A percentile compares a stretch with the other conserved stretches of the same genome.
These are phyloP conservation scores for Ananas comosus DNA, from an alignment of 176 grass and related monocot species.

Conservation along the genomic window DNA sequence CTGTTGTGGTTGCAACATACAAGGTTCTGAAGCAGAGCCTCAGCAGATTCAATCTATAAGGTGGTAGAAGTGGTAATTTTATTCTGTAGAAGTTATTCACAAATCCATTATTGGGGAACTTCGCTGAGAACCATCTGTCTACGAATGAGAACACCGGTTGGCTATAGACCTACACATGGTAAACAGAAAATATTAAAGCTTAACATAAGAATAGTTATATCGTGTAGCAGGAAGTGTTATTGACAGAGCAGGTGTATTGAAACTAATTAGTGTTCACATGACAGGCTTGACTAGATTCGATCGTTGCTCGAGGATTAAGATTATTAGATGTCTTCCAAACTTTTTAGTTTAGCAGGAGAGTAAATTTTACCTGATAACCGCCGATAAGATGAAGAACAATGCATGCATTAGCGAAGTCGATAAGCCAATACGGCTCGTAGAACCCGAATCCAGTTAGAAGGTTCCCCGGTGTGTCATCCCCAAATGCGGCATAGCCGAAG, in stretches of 20 bases:
- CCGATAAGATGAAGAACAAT: slow-evolving; percentile 64
- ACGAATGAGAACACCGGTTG: slow-evolving; percentile 61
- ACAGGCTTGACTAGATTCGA: too few relatives aligned
- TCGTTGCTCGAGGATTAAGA: too few relatives aligned
- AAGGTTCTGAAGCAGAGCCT: slow-evolving; percentile 52
- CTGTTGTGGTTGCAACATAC: slow-evolving; percentile 57
- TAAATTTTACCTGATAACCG: slow-evolving; percentile 43
- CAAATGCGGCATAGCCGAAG: slow-evolving; percentile 79
- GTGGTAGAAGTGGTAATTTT: slow-evolving; percentile 25
- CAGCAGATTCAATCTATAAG: slow-evolving; percentile 44
- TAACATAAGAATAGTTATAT: neutral
- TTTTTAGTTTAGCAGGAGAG: too few relatives aligned
- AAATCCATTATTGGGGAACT: slow-evolving; percentile 36
- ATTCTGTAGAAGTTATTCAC: slow-evolving; percentile 58
- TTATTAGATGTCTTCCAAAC: too few relatives aligned
- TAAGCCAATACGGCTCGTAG: slow-evolving; percentile 62
- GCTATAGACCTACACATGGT: slow-evolving; percentile 45
- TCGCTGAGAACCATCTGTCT: slow-evolving; percentile 37
- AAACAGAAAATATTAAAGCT: neutral
- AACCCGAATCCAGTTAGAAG: slow-evolving; percentile 78
- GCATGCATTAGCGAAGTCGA: slow-evolving; percentile 76
- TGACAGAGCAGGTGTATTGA: too few relatives aligned
- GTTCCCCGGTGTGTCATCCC: slow-evolving; percentile 56
- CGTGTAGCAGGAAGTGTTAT: too few relatives aligned
- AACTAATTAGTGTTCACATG: too few relatives aligned